A percentile compares a stretch with the other conserved stretches of the same genome.
phyloP scores from a whole-genome alignment of 2,329 filamentous ascomycete genomes.

The Phaeosphaeriaceae sp. region DNA sequence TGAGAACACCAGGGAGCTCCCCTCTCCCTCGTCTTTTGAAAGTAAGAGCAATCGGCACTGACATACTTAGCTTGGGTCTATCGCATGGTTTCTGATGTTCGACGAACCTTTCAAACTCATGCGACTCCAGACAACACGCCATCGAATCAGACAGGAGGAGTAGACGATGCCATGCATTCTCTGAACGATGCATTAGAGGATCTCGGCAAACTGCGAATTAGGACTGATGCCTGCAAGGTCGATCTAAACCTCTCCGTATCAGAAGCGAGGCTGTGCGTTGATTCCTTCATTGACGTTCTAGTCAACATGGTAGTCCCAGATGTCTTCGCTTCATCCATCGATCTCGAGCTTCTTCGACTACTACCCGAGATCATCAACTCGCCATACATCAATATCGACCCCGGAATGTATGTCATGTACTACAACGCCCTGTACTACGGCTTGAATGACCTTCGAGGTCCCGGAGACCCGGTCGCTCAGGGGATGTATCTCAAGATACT shows the following conservation, averaged over 20 bases:
- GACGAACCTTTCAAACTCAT: conserved; percentile 30
- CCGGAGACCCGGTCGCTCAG: conserved; percentile 16
- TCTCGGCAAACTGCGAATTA: conserved; percentile 32
- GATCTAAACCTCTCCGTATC: conserved; percentile 21
- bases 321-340: conserved; percentile 15
- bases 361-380: conserved; percentile 35
- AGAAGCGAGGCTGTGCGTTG: conserved; percentile 28
- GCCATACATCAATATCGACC: conserved; percentile 34
- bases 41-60: too few relatives aligned
- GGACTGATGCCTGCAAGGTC: conserved; percentile 16
- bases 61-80: conserved; percentile 34
- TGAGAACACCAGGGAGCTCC: too few relatives aligned
- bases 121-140: conserved; percentile 28
- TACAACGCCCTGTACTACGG: conserved; percentile 38
- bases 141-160: conserved; percentile 9
- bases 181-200: conserved; percentile 37
- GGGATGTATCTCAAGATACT: conserved; percentile 36
- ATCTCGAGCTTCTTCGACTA: conserved; percentile 23
- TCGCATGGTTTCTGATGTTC: conserved; percentile 33
- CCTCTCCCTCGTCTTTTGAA: too few relatives aligned
- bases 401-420: conserved; percentile 32
- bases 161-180: conserved; percentile 35
- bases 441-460: conserved; percentile 21
- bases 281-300: conserved; percentile 25
- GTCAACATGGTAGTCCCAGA: conserved; percentile 27